Base-by-base conservation (phyloP, 208 protist species). In the Vickermania ingenoplastis region DNA sequence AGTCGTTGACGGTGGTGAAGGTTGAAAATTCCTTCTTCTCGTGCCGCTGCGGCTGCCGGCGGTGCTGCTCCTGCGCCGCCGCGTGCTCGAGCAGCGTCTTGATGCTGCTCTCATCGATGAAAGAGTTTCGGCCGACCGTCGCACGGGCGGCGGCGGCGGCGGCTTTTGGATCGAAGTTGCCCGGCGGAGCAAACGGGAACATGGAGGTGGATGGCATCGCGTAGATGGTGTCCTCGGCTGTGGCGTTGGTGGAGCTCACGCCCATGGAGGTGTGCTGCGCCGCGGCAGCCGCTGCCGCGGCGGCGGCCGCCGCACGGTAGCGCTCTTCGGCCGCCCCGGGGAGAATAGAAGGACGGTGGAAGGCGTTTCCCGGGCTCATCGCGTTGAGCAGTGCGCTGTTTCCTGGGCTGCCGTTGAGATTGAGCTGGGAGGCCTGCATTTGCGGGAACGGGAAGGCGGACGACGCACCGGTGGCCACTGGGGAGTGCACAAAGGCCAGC, bases 1-100 rank as follows among this genome's bases (percentile, higher is more conserved):
- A 84, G 66, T 90, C 84, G 48, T 67, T 81, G 23, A 94, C 59
- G 23, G 88, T 91, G 7, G 80, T 86, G 71, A 85, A 92, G 62
- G 71, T 83, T 27, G 81, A 89, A 65, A 83, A 81, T 45, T 45
- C 36, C 36, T 45, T 45, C 1, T 58, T 53, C 25, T 29, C 0
- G 2, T 31, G n/a, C 36, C 17, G 7, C 36, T 45, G 36, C 7
- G 36, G 36, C 36, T 45, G 36, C 11, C 50, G 24, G 50, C 50
- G 13, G 23, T 54, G 50, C 21, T 26, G 50, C 23, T 54, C 50
- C 13, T 54, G 21, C 50, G 24, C 13, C 7, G 50, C 24, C 50
- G 50, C 21, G 50, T 17, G 50, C 7, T 17, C 13, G n/a, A 26
- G 7, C 13, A 54, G 21, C 21, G 13, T 26, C 23, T 25, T 5